phyloP scores from a whole-genome alignment of 768 basidiomycete species.

The Lactarius deliciosus region DNA sequence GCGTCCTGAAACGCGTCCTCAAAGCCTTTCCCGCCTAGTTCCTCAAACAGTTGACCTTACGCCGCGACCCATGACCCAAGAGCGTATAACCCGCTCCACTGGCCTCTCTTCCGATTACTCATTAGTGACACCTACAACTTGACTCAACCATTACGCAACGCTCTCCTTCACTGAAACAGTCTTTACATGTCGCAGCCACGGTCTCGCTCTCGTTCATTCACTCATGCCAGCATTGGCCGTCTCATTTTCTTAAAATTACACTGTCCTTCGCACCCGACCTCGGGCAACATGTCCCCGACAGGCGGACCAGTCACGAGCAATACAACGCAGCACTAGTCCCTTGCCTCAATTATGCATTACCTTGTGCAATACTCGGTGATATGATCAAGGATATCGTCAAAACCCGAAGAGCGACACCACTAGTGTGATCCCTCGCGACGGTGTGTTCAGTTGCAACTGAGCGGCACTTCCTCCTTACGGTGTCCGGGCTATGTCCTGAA shows the following conservation, averaged over 20 bases:
- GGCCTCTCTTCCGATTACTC: not conserved
- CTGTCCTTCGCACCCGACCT: not conserved
- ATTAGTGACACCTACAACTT: not conserved
- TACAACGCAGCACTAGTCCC: not conserved
- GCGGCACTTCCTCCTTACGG: not conserved
- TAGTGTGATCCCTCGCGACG: not conserved
- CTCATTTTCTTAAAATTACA: too few species aligned
- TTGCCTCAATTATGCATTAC: not conserved
- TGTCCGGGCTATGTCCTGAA: not conserved
- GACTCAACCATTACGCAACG: constrained; percentile 1
- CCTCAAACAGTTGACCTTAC: not conserved
- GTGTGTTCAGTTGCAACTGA: not conserved
- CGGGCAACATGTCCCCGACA: not conserved
- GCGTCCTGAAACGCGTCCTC: constrained; percentile 1
- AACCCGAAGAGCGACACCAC: not conserved
- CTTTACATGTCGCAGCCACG: not conserved
- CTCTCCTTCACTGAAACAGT: not conserved
- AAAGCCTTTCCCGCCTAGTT: not conserved
- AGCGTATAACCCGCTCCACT: not conserved
- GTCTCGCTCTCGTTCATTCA: not conserved
- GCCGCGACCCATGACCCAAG: not conserved
- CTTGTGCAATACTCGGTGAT: not conserved
- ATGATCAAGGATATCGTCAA: not conserved
- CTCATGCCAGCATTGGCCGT: not conserved
- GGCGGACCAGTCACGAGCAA: not conserved